Percentiles rank a stretch among this genome's conserved stretches.
Conservation (phyloP, 805 yeast genomes). For the Kurtzmaniella cleridarum region DNA sequence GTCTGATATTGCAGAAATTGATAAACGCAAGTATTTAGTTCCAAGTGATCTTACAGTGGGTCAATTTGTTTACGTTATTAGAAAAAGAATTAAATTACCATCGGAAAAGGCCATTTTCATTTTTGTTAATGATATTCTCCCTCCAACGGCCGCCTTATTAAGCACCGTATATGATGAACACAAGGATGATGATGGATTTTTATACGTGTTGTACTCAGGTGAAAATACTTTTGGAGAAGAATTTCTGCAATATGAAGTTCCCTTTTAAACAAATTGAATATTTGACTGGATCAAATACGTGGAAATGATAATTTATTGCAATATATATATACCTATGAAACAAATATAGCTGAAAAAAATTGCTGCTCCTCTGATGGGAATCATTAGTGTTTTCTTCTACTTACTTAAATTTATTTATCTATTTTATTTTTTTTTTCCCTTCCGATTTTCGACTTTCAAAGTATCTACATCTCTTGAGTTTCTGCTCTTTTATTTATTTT, state of each 20-base stretch:
- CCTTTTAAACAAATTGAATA: too few species aligned
- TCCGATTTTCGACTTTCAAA: too few species aligned
- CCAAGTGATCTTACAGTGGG: slow-evolving; percentile 97
- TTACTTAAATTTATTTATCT: too few species aligned
- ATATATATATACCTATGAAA: too few species aligned
- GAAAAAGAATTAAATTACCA: slow-evolving; percentile 92
- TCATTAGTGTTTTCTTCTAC: too few species aligned
- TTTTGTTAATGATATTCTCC: slow-evolving; percentile 93
- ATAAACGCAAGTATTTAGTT: slow-evolving; percentile 93
- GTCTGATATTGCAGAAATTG: slow-evolving; percentile 92
- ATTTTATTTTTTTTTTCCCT: too few species aligned
- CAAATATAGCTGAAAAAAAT: too few species aligned
- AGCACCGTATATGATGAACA: slow-evolving; percentile 93
- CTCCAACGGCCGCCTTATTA: slow-evolving; percentile 97
- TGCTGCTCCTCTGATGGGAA: too few species aligned
- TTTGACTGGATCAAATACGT: slow-evolving; percentile 3
- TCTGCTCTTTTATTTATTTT: too few species aligned
- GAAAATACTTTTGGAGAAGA: slow-evolving; percentile 88
- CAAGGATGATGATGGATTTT: slow-evolving; percentile 95
- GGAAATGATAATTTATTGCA: background rate
- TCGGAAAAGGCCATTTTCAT: slow-evolving; percentile 97
- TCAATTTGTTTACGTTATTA: slow-evolving; percentile 94
- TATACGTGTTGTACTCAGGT: slow-evolving; percentile 93
- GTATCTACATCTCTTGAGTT: too few species aligned
- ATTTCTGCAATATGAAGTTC: background rate